Conservation (phyloP, 2,329 filamentous ascomycete species). For the Fusarium musae region DNA sequence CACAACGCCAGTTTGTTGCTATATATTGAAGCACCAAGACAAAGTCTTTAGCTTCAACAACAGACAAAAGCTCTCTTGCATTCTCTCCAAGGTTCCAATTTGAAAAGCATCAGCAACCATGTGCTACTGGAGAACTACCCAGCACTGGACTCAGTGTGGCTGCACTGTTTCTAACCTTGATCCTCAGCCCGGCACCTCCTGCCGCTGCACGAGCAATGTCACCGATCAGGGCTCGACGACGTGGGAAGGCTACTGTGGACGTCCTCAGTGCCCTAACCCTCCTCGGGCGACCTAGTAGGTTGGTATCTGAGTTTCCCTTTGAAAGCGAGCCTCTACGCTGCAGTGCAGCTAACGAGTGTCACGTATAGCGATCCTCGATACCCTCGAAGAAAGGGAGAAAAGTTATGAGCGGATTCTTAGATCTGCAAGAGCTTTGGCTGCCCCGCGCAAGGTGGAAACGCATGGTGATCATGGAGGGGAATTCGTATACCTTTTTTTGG, state of each 20-base stretch:
- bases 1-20: constrained; percentile 19
- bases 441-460: neutral
- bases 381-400: constrained; percentile 38
- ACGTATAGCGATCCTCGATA: constrained; percentile 32
- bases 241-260: constrained; percentile 50
- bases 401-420: constrained; percentile 33
- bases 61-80: neutral
- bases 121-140: constrained; percentile 50
- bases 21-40: constrained; percentile 25
- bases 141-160: constrained; percentile 49
- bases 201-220: constrained; percentile 40
- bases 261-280: constrained; percentile 48
- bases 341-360: constrained; percentile 20
- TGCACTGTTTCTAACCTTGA: constrained; percentile 41
- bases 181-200: constrained; percentile 47
- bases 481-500: constrained; percentile 18
- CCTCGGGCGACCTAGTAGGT: constrained; percentile 41
- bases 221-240: constrained; percentile 44
- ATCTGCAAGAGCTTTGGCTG: constrained; percentile 1
- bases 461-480: constrained; percentile 3
- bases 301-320: constrained; percentile 31
- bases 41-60: neutral
- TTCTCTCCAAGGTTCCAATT: neutral
- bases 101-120: constrained; percentile 38
- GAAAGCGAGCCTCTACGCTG: neutral